Conservation (phyloP, 192 early-diverging fungal genomes). For the Coemansia sp. region DNA sequence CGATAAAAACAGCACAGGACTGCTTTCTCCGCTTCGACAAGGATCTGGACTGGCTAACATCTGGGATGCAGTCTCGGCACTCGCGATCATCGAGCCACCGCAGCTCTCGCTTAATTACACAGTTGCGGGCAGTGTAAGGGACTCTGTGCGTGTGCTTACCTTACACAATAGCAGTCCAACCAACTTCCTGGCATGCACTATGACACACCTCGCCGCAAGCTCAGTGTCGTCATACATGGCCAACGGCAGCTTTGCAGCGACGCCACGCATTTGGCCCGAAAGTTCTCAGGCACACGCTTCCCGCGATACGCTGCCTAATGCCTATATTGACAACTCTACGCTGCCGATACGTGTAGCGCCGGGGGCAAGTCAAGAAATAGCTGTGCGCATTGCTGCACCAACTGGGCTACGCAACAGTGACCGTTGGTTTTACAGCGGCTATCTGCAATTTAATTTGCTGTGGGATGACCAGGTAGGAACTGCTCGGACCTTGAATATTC, state of each 20-base stretch:
- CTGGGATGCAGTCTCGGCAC: constrained; percentile 30
- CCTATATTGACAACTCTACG: constrained; percentile 24
- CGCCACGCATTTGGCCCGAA: constrained; percentile 44
- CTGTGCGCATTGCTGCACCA: constrained; percentile 39
- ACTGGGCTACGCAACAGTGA: constrained; percentile 29
- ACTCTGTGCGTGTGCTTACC: constrained; percentile 24
- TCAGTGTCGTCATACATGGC: constrained; percentile 46
- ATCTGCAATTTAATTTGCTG: constrained; percentile 46
- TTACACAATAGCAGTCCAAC: constrained; percentile 40
- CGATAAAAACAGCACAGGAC: constrained; percentile 34
- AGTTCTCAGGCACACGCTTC: constrained; percentile 5
- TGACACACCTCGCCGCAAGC: constrained; percentile 44
- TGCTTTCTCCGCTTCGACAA: constrained; percentile 48
- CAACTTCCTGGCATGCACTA: constrained; percentile 36
- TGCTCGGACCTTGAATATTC: constrained; percentile 41
- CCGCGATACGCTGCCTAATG: constrained; percentile 37
- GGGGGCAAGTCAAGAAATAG: constrained; percentile 18
- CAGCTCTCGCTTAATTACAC: constrained; percentile 51
- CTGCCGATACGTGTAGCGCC: constrained; percentile 44
- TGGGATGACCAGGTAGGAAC: constrained; percentile 51
- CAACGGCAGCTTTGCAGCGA: constrained; percentile 46
- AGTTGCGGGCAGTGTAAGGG: background rate
- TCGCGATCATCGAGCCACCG: constrained; percentile 41
- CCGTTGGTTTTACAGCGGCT: constrained; percentile 50
- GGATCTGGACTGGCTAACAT: constrained; percentile 49